Base-by-base conservation (phyloP, 768 basidiomycete species). In the Russula ochroleuca region DNA sequence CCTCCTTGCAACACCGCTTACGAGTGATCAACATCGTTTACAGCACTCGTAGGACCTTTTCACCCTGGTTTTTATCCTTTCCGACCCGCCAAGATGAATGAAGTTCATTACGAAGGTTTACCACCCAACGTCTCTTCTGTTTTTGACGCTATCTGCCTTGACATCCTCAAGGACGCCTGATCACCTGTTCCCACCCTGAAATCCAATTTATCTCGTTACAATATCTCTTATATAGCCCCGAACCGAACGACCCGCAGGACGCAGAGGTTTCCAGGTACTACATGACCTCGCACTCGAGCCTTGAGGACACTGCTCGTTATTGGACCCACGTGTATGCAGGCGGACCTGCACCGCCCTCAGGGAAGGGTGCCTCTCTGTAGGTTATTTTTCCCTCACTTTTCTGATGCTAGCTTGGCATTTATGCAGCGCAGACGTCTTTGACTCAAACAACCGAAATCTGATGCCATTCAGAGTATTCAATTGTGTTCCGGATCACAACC, bases 201-300 rank as follows among this genome's bases (percentile, higher is more conserved):
- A 75, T 94, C 92, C 48, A 98, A 1, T 78, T 98, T 70, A 95
- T 98, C 72, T 95, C 93, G 2, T 82, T 98, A 15, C 96, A 98
- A 73, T 92, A 90, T 43, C 80, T 98, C 25, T 80, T 98, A 17
- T 96, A 94, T 75, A 90, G 88, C 10, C 96, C 96, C 0, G 94
- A 97, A 72, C 95, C 96, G 9, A 91, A 90, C 67, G 96, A 98
- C 72, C 96, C 95, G 0, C 95, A 98, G 76, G 96, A 98, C 72
- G 96, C 95, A 0, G 94, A 98, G 76, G 95, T 98, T 13, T 96
- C 95, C 14, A 98, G 97, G 73, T 95, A 97, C 72, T 98, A 91
- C 70, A 89, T 91, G 74, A 92, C 94, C 14, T 91, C 88, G 73
- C 88, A 87, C 73, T 76, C 78, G 28, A 87, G 88, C 69, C 98